phyloP scores from a whole-genome alignment of 2,329 filamentous ascomycete species.

The Aspergillus ibericus region DNA sequence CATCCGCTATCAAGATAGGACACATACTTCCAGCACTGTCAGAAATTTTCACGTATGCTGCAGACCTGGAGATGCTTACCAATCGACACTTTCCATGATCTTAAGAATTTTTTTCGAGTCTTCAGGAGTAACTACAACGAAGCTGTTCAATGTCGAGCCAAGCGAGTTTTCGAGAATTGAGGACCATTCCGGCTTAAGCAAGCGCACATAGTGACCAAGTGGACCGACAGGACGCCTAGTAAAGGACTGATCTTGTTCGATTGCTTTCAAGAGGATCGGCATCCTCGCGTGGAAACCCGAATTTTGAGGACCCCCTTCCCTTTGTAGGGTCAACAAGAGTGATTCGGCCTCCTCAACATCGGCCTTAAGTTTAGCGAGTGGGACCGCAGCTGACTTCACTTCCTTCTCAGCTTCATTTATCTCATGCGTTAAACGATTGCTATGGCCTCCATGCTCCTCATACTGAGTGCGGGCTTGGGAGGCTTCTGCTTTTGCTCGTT shows the following conservation, averaged over 20 bases:
- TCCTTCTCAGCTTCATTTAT: slow-evolving; percentile 37
- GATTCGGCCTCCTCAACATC: slow-evolving; percentile 58
- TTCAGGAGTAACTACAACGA: slow-evolving; percentile 74
- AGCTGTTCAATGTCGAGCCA: slow-evolving; percentile 69
- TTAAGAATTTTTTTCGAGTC: slow-evolving; percentile 70
- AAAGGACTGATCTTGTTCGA: slow-evolving; percentile 70
- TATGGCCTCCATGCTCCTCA: slow-evolving; percentile 43
- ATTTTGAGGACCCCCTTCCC: slow-evolving; percentile 60
- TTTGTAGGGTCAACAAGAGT: slow-evolving; percentile 54
- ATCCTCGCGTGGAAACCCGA: slow-evolving; percentile 66
- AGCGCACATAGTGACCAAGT: slow-evolving; percentile 72
- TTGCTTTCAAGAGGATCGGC: slow-evolving; percentile 63
- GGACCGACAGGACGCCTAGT: slow-evolving; percentile 75
- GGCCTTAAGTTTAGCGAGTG: slow-evolving; percentile 47
- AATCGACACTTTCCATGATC: slow-evolving; percentile 63
- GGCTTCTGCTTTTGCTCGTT: slow-evolving; percentile 56
- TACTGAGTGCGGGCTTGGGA: slow-evolving; percentile 46
- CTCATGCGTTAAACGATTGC: slow-evolving; percentile 37
- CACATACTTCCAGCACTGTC: slow-evolving; percentile 43
- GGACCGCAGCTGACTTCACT: slow-evolving; percentile 21
- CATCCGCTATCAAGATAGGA: slow-evolving; percentile 65
- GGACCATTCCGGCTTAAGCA: slow-evolving; percentile 80
- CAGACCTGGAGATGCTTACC: slow-evolving; percentile 37
- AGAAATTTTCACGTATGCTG: slow-evolving; percentile 10
- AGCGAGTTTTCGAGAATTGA: slow-evolving; percentile 76